Percentiles rank a stretch among this genome's conserved stretches.
phyloP scores from a whole-genome alignment of 768 basidiomycete species.

The Lactarius sp. region DNA sequence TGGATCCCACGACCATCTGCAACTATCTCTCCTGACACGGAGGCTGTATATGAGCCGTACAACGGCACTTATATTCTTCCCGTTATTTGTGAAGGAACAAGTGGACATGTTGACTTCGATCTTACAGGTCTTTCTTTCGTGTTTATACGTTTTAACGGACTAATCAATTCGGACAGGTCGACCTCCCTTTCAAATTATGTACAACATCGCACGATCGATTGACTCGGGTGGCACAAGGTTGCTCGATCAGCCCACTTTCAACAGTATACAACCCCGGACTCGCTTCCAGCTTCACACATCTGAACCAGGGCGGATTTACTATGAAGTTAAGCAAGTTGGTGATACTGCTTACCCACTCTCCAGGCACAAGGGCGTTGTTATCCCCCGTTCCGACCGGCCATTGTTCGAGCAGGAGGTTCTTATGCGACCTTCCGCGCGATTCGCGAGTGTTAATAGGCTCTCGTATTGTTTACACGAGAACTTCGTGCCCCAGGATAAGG shows the following conservation, averaged over 20 bases:
- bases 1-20: conserved; percentile 81
- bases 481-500: conserved; percentile 49
- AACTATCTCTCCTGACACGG: conserved; percentile 53
- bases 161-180: conserved; percentile 47
- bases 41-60: conserved; percentile 50
- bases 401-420: conserved; percentile 85
- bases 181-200: conserved; percentile 92
- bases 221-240: conserved; percentile 66
- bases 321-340: conserved; percentile 85
- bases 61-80: conserved; percentile 74
- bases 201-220: conserved; percentile 70
- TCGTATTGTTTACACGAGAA: conserved; percentile 73
- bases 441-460: conserved; percentile 60
- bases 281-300: conserved; percentile 80
- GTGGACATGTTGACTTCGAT: conserved; percentile 79
- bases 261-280: conserved; percentile 75
- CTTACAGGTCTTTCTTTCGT: conserved; percentile 49
- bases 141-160: background rate
- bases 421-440: conserved; percentile 73
- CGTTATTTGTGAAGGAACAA: conserved; percentile 77
- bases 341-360: conserved; percentile 80
- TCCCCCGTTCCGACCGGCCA: conserved; percentile 63
- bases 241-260: conserved; percentile 73
- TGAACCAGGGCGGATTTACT: conserved; percentile 74
- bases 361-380: conserved; percentile 54